Base-by-base conservation (phyloP, 805 yeast genomes). In the Metschnikowia lochheadii region DNA sequence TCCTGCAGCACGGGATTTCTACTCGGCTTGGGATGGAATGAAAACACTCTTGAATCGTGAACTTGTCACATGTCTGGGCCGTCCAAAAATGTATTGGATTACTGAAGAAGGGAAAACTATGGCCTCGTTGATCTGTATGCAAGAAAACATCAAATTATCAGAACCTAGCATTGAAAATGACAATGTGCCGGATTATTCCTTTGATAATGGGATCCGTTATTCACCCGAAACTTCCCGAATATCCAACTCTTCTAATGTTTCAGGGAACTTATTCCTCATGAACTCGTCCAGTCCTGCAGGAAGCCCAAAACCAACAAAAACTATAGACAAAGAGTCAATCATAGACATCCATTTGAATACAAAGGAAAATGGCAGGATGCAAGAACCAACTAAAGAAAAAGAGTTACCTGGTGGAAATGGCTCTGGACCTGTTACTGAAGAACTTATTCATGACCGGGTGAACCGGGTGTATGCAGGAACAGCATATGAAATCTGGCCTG, bases 21-120 rank as follows among this genome's bases (percentile, higher is more conserved):
- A 86, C 61, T 81, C 89, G 1, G 92, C 95, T 0, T 89, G 96
- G 96, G 73, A 70, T 17, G 75, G 88, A 7, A 71, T 84, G 34
- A 85, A 84, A 52, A 82, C 84, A 1, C 68, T 92, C 49, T 60
- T 81, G 17, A 79, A 76, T 29, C 78, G 85, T 47, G 87, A 78
- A 14, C 69, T 87, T 34, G 84, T 91, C 0, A 69, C 67, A 13
- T 67, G 68, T 1, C 64, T 68, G 4, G 90, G 88, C 0, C 70
- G 84, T 32, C 91, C 92, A 0, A 70, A 72, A 34, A 63, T 76
- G 21, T 89, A 82, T 63, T 75, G 66, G 40, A 66, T 91, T 20
- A 88, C 95, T 0, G 89, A 84, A 7, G 80, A 76, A 45, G 97
- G 97, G 0, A 59, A 67, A 2, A 77, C 70, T 17, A 66, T 89